These are phyloP conservation scores for Aureobasidium leucospermi DNA, from an alignment of 2,329 filamentous ascomycete species.

Conservation along the genomic window DNA sequence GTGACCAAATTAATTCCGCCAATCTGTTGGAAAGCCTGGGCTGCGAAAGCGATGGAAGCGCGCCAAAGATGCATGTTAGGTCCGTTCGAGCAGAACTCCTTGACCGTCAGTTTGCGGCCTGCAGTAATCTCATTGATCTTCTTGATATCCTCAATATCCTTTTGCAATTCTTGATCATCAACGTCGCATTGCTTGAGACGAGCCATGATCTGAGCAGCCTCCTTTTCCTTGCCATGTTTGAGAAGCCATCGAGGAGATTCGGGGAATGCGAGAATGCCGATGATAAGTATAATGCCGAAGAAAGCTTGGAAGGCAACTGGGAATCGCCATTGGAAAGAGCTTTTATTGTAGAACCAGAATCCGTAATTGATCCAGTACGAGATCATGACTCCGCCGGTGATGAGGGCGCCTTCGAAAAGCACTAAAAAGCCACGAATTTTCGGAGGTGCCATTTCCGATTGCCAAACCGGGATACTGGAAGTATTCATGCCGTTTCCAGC, in stretches of 20 bases:
- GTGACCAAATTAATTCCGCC: slow-evolving; percentile 6
- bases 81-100: slow-evolving; percentile 22
- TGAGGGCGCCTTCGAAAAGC: slow-evolving; percentile 29
- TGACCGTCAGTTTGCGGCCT: background rate
- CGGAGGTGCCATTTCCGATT: slow-evolving; percentile 30
- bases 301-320: slow-evolving; percentile 47
- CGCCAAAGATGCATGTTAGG: background rate
- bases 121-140: slow-evolving; percentile 42
- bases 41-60: background rate
- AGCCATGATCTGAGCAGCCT: slow-evolving; percentile 44
- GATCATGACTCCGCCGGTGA: slow-evolving; percentile 28
- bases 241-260: slow-evolving; percentile 39
- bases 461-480: slow-evolving; percentile 34
- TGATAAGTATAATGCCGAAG: slow-evolving; percentile 43
- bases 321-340: slow-evolving; percentile 43
- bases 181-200: slow-evolving; percentile 41
- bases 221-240: slow-evolving; percentile 38
- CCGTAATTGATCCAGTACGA: slow-evolving; percentile 35
- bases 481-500: slow-evolving; percentile 29
- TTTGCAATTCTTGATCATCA: slow-evolving; percentile 49
- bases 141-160: slow-evolving; percentile 46
- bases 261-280: slow-evolving; percentile 39
- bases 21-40: slow-evolving; percentile 8
- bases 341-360: slow-evolving; percentile 48
- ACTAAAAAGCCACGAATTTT: slow-evolving; percentile 30